Evolutionary conservation across 164 flowering plant genomes (phyloP).

Genomic region (Stephania cephalantha): DNA sequence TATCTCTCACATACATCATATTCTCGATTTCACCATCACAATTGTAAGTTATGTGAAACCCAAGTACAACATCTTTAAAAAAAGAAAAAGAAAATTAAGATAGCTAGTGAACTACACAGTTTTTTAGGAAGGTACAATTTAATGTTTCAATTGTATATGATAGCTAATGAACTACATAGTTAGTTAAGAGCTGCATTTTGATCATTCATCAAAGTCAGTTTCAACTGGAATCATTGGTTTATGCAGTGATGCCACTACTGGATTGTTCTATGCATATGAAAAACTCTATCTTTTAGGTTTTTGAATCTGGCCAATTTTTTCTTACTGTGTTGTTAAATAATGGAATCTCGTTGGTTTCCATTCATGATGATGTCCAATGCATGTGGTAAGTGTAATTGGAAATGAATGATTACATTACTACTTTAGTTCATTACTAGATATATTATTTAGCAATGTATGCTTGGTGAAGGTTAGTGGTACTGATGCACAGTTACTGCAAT

Average conservation of each 20-base stretch:
- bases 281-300: conserved; percentile 91
- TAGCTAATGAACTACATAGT: no score
- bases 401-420: conserved; percentile 80
- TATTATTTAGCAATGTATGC: conserved; percentile 56
- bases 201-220: conserved; percentile 63
- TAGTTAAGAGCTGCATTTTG: conserved; percentile 66
- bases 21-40: no score
- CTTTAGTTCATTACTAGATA: conserved; percentile 78
- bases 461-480: conserved; percentile 59
- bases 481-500: conserved; percentile 1
- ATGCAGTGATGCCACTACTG: conserved; percentile 98
- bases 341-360: conserved; percentile 59
- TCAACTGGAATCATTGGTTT: conserved; percentile 86
- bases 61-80: no score
- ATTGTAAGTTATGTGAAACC: no score
- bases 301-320: conserved; percentile 6
- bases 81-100: no score
- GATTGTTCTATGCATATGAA: conserved; percentile 97
- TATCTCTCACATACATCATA: no score
- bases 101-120: no score
- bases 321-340: conserved; percentile 8
- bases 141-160: no score
- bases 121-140: no score
- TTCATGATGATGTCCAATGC: conserved; percentile 93
- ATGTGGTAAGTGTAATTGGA: conserved; percentile 98